Conservation (phyloP, 805 yeast genomes). For the Yarrowia hollandica region DNA sequence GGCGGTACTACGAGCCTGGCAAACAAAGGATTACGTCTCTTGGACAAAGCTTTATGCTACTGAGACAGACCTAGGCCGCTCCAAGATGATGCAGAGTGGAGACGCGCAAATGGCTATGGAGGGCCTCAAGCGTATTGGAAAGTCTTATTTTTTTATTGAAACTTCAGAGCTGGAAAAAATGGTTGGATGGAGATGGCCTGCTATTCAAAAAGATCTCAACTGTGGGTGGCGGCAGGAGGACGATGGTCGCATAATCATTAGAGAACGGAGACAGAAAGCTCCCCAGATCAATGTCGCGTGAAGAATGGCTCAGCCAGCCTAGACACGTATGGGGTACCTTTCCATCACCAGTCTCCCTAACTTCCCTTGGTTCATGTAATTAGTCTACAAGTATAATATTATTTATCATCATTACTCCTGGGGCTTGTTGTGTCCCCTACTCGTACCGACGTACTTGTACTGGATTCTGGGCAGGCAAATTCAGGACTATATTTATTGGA, state of each 20-base stretch:
- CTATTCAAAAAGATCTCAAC: not conserved
- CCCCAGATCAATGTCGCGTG: slow-evolving; percentile 7
- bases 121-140: slow-evolving; percentile 30
- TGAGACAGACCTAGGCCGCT: slow-evolving; percentile 25
- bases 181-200: slow-evolving; percentile 31
- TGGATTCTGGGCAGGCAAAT: too few relatives aligned
- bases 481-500: too few relatives aligned
- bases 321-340: too few relatives aligned
- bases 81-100: slow-evolving; percentile 25
- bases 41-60: slow-evolving; percentile 29
- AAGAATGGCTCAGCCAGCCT: not conserved
- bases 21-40: slow-evolving; percentile 23
- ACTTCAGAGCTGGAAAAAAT: slow-evolving; percentile 23
- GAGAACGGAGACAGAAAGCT: not conserved
- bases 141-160: slow-evolving; percentile 30
- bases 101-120: slow-evolving; percentile 2
- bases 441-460: too few relatives aligned
- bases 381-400: slow-evolving; percentile 1
- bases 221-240: slow-evolving; percentile 30
- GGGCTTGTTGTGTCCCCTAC: too few relatives aligned
- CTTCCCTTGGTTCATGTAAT: not conserved
- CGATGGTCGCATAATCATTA: not conserved
- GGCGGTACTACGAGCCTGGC: slow-evolving; percentile 30
- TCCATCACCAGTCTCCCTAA: not conserved
- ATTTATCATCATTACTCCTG: not conserved